These are phyloP conservation scores for Fusarium sp. DNA, from an alignment of 2,329 filamentous ascomycete genomes.

Conservation along the genomic window DNA sequence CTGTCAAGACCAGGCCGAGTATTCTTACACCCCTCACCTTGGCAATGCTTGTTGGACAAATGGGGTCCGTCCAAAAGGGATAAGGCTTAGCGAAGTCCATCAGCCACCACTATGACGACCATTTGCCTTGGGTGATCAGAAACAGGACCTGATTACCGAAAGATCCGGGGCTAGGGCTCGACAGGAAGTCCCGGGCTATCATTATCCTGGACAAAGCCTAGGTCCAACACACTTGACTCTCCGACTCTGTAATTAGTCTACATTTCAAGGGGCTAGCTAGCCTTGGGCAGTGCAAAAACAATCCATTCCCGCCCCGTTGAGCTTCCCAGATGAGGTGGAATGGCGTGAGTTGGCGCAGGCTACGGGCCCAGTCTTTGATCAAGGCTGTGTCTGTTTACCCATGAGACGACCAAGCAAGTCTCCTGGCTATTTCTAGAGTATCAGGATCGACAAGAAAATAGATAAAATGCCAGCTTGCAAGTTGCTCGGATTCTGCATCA, in stretches of 20 bases:
- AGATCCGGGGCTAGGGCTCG: not conserved
- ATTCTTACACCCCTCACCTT: constrained; percentile 4
- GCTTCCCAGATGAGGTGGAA: not conserved
- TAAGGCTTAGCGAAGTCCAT: constrained; percentile 15
- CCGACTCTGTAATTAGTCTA: not conserved
- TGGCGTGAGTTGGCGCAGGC: not conserved
- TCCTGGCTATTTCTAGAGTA: not conserved
- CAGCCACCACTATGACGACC: constrained; percentile 39
- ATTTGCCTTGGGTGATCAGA: not conserved
- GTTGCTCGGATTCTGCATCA: not conserved
- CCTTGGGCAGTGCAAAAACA: constrained; percentile 3
- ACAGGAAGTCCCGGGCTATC: not conserved
- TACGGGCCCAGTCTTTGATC: not conserved
- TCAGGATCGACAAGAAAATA: not conserved
- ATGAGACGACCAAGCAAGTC: not conserved
- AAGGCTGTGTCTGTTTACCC: not conserved
- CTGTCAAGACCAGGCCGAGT: no score
- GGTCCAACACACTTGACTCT: no score
- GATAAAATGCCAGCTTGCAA: constrained; percentile 15
- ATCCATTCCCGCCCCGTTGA: not conserved
- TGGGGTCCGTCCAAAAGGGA: not conserved
- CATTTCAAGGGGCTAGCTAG: constrained; percentile 8
- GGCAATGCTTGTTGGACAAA: constrained; percentile 9
- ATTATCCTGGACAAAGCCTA: not conserved
- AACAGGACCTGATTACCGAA: not conserved